A percentile compares a stretch with the other conserved stretches of the same genome.
These are phyloP conservation scores for Nicotiana obtusifolia DNA, from an alignment of 257 asterid species.

Conservation along the genomic window DNA sequence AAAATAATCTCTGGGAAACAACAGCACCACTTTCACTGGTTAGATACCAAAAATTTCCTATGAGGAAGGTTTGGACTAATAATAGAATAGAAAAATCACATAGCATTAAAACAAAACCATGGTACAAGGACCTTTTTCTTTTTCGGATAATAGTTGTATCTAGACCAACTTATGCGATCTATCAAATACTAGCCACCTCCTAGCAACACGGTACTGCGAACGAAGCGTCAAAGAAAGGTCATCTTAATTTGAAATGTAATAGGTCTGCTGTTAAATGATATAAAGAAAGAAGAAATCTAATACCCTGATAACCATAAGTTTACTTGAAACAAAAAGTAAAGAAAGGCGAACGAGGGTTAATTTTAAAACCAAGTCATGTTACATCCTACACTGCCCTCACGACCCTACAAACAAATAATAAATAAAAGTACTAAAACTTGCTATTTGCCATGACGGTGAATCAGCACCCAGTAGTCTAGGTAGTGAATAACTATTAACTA, in stretches of 20 bases:
- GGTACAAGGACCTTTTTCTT: neutral
- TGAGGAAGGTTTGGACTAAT: neutral
- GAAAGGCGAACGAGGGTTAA: neutral
- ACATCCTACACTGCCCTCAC: neutral
- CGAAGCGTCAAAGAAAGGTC: neutral
- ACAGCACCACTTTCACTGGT: neutral
- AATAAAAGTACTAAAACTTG: neutral
- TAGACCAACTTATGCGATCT: neutral
- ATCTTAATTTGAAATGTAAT: neutral
- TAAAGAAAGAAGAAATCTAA: neutral
- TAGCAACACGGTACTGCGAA: neutral
- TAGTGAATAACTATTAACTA: neutral
- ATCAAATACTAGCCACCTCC: neutral
- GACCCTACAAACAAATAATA: neutral
- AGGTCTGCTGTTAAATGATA: neutral
- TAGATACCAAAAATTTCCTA: neutral
- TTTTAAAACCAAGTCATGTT: neutral
- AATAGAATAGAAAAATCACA: neutral
- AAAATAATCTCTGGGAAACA: neutral
- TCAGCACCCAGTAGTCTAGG: neutral
- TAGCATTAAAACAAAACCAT: neutral
- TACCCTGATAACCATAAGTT: neutral
- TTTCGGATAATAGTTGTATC: neutral
- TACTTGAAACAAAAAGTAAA: neutral
- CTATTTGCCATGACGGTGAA: neutral